Percentiles rank a stretch among this genome's conserved stretches.
Conservation (phyloP, 306 rosid genomes). For the Vachellia collinsii region DNA sequence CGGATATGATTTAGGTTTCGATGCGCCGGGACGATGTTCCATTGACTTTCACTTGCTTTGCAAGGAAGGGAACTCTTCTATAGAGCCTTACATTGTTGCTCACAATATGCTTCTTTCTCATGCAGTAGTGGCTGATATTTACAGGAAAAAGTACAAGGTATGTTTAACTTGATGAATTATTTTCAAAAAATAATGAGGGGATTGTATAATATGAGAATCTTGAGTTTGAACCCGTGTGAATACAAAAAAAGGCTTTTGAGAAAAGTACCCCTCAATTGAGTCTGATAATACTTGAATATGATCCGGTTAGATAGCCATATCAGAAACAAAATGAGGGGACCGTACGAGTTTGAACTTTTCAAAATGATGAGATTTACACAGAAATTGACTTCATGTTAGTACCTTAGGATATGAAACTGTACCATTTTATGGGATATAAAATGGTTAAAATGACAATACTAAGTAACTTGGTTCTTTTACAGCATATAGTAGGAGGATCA, state of each 20-base stretch:
- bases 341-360: background rate
- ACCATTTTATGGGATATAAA: background rate
- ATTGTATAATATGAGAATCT: no score
- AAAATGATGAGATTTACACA: background rate
- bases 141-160: constrained; percentile 75
- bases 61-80: constrained; percentile 72
- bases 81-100: constrained; percentile 89
- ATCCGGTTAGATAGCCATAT: no score
- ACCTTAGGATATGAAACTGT: background rate
- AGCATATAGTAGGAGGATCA: constrained; percentile 55
- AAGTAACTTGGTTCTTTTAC: background rate
- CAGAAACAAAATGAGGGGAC: background rate
- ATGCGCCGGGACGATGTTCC: constrained; percentile 92
- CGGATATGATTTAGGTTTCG: constrained; percentile 82
- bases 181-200: background rate
- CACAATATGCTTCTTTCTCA: constrained; percentile 81
- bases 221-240: no score
- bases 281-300: no score
- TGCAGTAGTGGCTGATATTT: constrained; percentile 63
- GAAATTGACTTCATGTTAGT: background rate
- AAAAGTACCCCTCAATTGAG: no score
- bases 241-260: no score
- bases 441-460: background rate
- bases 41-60: constrained; percentile 57
- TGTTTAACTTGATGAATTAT: background rate